Evolutionary conservation across 305 asterid species (phyloP), one percentile per base, ranked within the genome.

Genomic region (Fraxinus velutina): DNA sequence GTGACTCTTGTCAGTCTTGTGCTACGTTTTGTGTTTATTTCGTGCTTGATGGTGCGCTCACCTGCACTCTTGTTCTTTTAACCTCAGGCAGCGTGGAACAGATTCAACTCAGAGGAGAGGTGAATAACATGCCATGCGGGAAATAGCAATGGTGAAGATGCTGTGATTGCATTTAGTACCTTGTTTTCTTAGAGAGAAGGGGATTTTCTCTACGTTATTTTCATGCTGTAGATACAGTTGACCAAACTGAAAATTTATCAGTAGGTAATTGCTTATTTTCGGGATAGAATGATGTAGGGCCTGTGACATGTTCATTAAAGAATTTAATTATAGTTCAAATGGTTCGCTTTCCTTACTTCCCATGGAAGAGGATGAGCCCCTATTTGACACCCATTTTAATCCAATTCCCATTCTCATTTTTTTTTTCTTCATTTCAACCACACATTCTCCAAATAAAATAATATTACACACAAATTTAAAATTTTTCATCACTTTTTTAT

Each of bases 21-120:
- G 17, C 24, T 8, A 52, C 24, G 9, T 78, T 39, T 55, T 36
- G 13, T 77, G 27, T 71, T n/a, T 81, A 5, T 21, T 83, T 73
- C 42, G 78, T 17, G n/a, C 8, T 47, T 9, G 50, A 39, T 39
- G 50, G 50, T 42, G 10, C 15, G 15, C 50, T 42, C 57, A 47
- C 57, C 57, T 47, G 57, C 57, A 29, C 72, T 68, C 29, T 66
- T 86, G 57, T 60, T 80, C 66, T 80, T 39, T 86, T 70, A 29
- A 32, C 80, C 77, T 37, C 93, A 95, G 99, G 97, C 97, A 0
- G 97, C 99, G 75, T 95, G 98, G 98, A 95, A 85, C 94, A 92
- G 88, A 86, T 95, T 92, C 90, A 90, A 91, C 92, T 94, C 97
- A 0, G 98, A 94, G 84, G 98, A 94, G 89, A 90, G 96, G 91